These are phyloP conservation scores for Fusarium denticulatum DNA, from an alignment of 2,329 filamentous ascomycete genomes.

Conservation along the genomic window DNA sequence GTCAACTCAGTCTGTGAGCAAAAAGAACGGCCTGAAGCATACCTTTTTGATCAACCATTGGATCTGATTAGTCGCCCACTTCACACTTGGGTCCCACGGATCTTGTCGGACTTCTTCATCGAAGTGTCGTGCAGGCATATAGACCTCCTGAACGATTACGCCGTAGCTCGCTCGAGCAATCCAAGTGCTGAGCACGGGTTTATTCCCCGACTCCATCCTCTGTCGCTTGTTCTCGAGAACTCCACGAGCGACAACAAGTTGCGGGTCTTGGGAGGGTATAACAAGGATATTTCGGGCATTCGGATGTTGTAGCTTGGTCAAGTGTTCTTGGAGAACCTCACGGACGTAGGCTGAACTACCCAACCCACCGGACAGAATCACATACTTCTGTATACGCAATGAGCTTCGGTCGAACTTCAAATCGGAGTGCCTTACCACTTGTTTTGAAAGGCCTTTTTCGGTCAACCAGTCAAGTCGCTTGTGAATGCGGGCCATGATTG, in stretches of 20 bases:
- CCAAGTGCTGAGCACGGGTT: conserved; percentile 23
- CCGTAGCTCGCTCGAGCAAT: conserved; percentile 41
- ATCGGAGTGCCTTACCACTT: conserved; percentile 46
- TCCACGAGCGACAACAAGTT: conserved; percentile 26
- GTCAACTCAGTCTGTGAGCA: not conserved
- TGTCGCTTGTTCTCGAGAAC: conserved; percentile 31
- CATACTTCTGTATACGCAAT: conserved; percentile 46
- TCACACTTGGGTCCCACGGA: conserved; percentile 20
- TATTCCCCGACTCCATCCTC: conserved; percentile 15
- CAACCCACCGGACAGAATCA: conserved; percentile 58
- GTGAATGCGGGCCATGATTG: conserved; percentile 51
- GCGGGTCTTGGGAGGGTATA: conserved; percentile 29
- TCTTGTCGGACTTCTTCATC: conserved; percentile 32
- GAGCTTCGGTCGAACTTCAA: not conserved
- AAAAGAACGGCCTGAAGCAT: not conserved
- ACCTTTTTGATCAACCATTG: conserved; percentile 40
- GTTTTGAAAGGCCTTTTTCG: conserved; percentile 43
- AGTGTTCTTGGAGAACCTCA: conserved; percentile 52
- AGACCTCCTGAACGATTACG: conserved; percentile 31
- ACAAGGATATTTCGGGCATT: conserved; percentile 32
- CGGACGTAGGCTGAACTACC: conserved; percentile 59
- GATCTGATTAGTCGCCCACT: conserved; percentile 38
- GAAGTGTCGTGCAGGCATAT: conserved; percentile 29
- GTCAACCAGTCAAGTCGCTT: conserved; percentile 55
- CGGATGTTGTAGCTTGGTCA: conserved; percentile 47